phyloP scores from a whole-genome alignment of 768 basidiomycete genomes.

The Boletus pseudo-olivaceus region DNA sequence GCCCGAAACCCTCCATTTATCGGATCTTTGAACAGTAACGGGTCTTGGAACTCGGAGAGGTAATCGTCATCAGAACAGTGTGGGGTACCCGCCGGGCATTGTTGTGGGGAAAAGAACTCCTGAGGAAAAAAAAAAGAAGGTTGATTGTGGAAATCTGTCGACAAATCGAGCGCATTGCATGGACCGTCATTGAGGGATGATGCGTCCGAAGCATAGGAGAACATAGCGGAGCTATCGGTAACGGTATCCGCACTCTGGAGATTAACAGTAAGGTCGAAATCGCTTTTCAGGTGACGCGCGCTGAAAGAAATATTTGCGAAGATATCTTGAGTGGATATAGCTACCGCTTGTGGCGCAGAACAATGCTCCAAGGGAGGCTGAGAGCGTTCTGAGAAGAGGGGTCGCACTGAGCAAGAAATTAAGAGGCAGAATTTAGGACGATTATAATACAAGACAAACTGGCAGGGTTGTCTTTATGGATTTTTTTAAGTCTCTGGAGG shows the following conservation, averaged over 20 bases:
- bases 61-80: conserved; percentile 6
- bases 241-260: conserved; percentile 1
- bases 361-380: conserved; percentile 13
- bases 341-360: not conserved
- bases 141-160: conserved; percentile 7
- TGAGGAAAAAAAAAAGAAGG: conserved; percentile 2
- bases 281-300: conserved; percentile 13
- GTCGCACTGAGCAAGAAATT: conserved; percentile 15
- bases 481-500: conserved; percentile 36
- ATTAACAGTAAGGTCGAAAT: conserved; percentile 5
- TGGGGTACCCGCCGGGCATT: not conserved
- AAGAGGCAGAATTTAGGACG: not conserved
- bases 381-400: conserved; percentile 25
- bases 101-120: conserved; percentile 10
- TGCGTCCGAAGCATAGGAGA: conserved; percentile 5
- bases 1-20: conserved; percentile 9
- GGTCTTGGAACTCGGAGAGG: conserved; percentile 14
- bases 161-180: conserved; percentile 1
- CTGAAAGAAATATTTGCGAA: conserved; percentile 4
- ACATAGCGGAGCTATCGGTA: not conserved
- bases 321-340: conserved; percentile 10
- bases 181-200: not conserved
- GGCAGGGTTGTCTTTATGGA: conserved; percentile 29
- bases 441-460: conserved; percentile 23
- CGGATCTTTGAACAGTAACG: conserved; percentile 12